phyloP scores from a whole-genome alignment of 306 rosid genomes.

The Abrus precatorius region DNA sequence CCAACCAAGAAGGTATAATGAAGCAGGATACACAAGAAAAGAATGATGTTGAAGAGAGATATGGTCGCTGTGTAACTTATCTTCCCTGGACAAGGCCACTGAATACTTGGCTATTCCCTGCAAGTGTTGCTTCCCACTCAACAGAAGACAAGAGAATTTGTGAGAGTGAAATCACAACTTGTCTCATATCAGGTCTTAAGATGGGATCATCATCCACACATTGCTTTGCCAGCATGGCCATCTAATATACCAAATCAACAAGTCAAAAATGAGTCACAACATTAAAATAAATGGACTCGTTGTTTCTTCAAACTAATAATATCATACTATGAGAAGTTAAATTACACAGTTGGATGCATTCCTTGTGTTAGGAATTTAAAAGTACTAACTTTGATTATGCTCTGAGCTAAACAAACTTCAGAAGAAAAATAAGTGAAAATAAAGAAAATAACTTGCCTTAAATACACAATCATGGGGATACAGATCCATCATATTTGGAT shows the following conservation, averaged over 20 bases:
- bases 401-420: not conserved
- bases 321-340: conserved; percentile 4
- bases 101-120: conserved; percentile 98
- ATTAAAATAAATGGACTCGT: conserved; percentile 1
- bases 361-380: not conserved
- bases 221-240: conserved; percentile 91
- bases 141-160: conserved; percentile 88
- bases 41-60: conserved; percentile 33
- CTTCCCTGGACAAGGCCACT: conserved; percentile 99
- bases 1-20: conserved; percentile 7
- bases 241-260: conserved; percentile 53
- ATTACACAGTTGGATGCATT: conserved; percentile 9
- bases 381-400: not conserved
- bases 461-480: conserved; percentile 97
- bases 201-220: conserved; percentile 97
- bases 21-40: conserved; percentile 30
- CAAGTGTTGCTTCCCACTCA: conserved; percentile 99
- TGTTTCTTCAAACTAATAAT: conserved; percentile 5
- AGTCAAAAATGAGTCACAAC: not conserved
- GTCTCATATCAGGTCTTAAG: conserved; percentile 91
- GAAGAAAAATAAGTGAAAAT: conserved; percentile 26
- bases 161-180: conserved; percentile 87
- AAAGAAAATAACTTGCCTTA: conserved; percentile 65
- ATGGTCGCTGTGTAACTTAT: conserved; percentile 57
- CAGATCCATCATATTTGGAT: conserved; percentile 90